Percentiles rank a stretch among this genome's conserved stretches.
Evolutionary conservation across 352 stramenopile species (phyloP).

Genomic region (Globisporangium ultimum): DNA sequence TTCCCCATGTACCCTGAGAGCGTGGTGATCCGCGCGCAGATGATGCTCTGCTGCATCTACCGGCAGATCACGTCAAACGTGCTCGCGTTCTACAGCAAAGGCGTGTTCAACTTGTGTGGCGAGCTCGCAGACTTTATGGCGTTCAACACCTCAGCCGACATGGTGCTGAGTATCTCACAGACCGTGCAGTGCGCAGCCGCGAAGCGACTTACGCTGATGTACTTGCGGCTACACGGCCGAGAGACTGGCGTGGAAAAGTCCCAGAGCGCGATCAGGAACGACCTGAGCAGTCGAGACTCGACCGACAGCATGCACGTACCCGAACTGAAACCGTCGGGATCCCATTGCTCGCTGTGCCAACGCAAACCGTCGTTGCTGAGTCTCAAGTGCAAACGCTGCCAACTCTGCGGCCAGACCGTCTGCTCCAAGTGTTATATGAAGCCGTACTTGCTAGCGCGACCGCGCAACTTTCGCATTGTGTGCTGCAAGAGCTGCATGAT

Average conservation of each 20-base stretch:
- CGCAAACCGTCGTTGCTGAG: slow-evolving; percentile 24
- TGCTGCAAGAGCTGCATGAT: slow-evolving; percentile 57
- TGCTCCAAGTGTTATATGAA: slow-evolving; percentile 57
- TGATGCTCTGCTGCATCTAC: slow-evolving; percentile 63
- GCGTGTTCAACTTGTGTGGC: slow-evolving; percentile 46
- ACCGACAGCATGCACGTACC: neutral
- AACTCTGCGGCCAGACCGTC: slow-evolving; percentile 29
- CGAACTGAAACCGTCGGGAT: neutral
- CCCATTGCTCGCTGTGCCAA: slow-evolving; percentile 14
- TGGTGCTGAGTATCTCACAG: slow-evolving; percentile 33
- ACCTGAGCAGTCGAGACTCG: neutral
- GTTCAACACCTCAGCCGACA: slow-evolving; percentile 36
- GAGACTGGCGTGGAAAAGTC: slow-evolving; percentile 12
- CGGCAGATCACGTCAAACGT: slow-evolving; percentile 32
- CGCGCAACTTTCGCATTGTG: slow-evolving; percentile 29
- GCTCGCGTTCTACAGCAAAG: slow-evolving; percentile 50
- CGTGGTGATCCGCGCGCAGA: slow-evolving; percentile 35
- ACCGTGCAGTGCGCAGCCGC: slow-evolving; percentile 30
- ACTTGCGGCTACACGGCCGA: slow-evolving; percentile 8
- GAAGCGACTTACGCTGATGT: slow-evolving; percentile 42
- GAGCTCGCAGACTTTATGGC: slow-evolving; percentile 36
- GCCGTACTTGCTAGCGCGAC: slow-evolving; percentile 30
- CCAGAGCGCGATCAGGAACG: neutral
- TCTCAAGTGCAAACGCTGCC: slow-evolving; percentile 28
- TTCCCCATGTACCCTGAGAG: slow-evolving; percentile 32